Evolutionary conservation across 257 asterid species (phyloP).

Genomic region (Gentiana macrophylla): DNA sequence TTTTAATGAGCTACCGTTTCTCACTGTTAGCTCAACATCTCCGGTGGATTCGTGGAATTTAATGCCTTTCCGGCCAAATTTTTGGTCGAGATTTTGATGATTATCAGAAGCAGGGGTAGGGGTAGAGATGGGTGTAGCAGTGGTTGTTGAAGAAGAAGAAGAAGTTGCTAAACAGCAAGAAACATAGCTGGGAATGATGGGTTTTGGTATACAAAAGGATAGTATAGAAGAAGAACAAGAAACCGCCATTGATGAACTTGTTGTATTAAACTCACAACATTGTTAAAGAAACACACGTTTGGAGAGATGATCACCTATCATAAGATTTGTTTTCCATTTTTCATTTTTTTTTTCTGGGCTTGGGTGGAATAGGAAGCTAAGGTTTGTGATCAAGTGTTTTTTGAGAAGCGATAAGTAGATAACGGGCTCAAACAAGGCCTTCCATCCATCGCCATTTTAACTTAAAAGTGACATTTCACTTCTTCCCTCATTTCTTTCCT

Average conservation of each 20-base stretch:
- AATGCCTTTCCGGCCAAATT: constrained; percentile 64
- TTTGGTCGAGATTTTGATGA: constrained; percentile 26
- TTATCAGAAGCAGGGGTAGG: constrained; percentile 11
- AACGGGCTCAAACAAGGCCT: too few species aligned
- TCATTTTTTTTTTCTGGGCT: too few species aligned
- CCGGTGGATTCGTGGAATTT: constrained; percentile 34
- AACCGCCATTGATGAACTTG: constrained; percentile 23
- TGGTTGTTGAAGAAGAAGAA: constrained; percentile 18
- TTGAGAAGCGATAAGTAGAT: too few species aligned
- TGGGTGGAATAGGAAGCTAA: too few species aligned
- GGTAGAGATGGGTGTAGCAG: constrained; percentile 13
- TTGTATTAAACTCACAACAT: too few species aligned
- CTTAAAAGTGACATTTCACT: too few species aligned
- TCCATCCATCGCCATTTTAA: too few species aligned
- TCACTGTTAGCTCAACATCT: constrained; percentile 49
- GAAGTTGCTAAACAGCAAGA: not conserved
- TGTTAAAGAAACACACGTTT: too few species aligned
- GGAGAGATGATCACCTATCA: too few species aligned
- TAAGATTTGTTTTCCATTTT: too few species aligned
- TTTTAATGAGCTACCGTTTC: constrained; percentile 76
- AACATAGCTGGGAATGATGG: constrained; percentile 2
- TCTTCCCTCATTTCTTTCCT: too few species aligned
- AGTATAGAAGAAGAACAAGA: constrained; percentile 36
- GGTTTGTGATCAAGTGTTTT: too few species aligned
- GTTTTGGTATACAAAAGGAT: constrained; percentile 44